Evolutionary conservation across 768 basidiomycete species (phyloP).

Genomic region (Rhizopogon rudus): DNA sequence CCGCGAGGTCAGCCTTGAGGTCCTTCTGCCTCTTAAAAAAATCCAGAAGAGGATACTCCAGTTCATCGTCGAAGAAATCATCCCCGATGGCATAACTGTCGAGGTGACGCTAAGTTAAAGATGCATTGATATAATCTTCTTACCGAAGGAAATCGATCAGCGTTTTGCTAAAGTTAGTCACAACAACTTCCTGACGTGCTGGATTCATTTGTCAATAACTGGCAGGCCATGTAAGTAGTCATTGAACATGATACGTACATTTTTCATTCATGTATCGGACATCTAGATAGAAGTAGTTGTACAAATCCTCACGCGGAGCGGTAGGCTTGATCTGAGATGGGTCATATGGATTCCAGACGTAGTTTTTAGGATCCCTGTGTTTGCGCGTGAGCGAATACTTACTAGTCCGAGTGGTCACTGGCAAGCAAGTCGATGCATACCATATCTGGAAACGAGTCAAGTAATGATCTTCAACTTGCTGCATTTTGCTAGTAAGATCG

Average conservation of each 20-base stretch:
- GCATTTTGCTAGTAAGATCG: not conserved
- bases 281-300: slow-evolving; percentile 16
- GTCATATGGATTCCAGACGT: not conserved
- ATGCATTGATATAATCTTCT: not conserved
- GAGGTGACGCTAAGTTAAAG: not conserved
- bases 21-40: not conserved
- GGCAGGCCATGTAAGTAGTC: too few species aligned
- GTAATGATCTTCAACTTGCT: not conserved
- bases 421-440: not conserved
- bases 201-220: not conserved
- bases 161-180: slow-evolving; percentile 11
- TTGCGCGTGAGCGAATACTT: not conserved
- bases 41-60: not conserved
- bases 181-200: slow-evolving; percentile 1
- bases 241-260: not conserved
- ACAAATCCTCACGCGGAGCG: slow-evolving; percentile 7
- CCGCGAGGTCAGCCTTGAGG: not conserved
- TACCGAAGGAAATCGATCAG: slow-evolving; percentile 13
- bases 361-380: not conserved
- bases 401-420: not conserved
- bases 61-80: slow-evolving; percentile 4
- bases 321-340: slow-evolving; percentile 5
- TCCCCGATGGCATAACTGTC: slow-evolving; percentile 5
- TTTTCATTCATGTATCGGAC: not conserved
- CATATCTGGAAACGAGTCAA: not conserved